Evolutionary conservation across 2,329 filamentous ascomycete species (phyloP), one percentile per base, ranked within the genome.

Genomic region (Talaromyces sp.): DNA sequence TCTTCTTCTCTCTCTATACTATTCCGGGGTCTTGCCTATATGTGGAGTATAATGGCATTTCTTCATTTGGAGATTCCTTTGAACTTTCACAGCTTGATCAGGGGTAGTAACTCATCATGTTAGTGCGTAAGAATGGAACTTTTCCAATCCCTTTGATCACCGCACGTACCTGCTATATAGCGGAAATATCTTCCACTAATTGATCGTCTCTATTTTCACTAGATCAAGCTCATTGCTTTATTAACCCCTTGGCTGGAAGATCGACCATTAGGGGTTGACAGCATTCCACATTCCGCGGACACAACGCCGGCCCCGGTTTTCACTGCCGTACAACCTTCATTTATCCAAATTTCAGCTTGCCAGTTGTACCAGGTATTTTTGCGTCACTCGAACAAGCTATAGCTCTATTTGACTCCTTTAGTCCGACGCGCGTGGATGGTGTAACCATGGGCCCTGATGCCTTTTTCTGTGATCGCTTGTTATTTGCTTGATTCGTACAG

Each of bases 241-340:
- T 9, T 50, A 7, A 45, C 22, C 56, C 56, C 56, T 59, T 59
- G 56, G 27, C 3, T 45, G 10, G 37, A 33, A 14, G 22, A 33
- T 59, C 8, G 14, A 33, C 10, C 37, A 31, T 59, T 59, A 24
- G 56, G 13, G 19, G 24, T 59, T 59, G 56, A 8, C 27, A 45
- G 9, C 56, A 59, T 59, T 59, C 56, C 56, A 59, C 56, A 59
- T 59, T 59, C 37, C 56, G 13, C 14, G 39, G 37, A 59, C 37
- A 45, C 22, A 16, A 31, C 13, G 11, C 50, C 50, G 50, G 50
- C 50, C 50, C 31, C 16, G 31, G 37, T 56, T 56, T 56, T 35
- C n/a, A 22, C n/a, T 16, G 8, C 31, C 37, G 52, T 24, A 37
- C 52, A 56, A 56, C 33, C 19, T 37, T 19, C 31, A 37, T 39